Evolutionary conservation across 176 grass and related monocot genomes (phyloP).

Genomic region (Avena insularis): DNA sequence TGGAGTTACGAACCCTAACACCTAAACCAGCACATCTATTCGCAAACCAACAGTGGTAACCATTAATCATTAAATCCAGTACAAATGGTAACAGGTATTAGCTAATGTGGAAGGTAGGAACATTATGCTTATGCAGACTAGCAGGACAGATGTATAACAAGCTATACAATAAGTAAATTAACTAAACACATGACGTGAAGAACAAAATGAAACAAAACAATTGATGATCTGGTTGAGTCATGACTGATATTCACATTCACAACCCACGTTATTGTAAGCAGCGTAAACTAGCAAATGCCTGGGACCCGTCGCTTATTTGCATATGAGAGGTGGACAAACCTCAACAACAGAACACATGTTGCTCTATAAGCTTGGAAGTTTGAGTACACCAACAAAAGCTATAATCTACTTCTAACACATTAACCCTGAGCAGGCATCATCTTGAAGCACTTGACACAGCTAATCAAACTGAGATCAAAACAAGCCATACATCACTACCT

Average conservation of each 20-base stretch:
- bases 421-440: not conserved
- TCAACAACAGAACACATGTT: not conserved
- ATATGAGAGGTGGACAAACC: slow-evolving; percentile 18
- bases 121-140: not conserved
- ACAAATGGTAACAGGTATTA: not conserved
- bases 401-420: slow-evolving; percentile 8
- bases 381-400: not conserved
- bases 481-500: not conserved
- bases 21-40: not conserved
- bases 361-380: not conserved
- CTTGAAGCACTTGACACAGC: not conserved
- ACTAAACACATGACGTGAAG: not conserved
- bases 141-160: not conserved
- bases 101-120: not conserved
- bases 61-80: slow-evolving; percentile 10
- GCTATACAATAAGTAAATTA: not conserved
- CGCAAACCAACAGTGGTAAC: not conserved
- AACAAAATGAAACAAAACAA: not conserved
- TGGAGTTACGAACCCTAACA: not conserved
- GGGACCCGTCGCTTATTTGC: not conserved
- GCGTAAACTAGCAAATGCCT: not conserved
- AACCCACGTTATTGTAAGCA: not conserved
- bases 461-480: slow-evolving; percentile 32
- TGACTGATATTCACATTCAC: not conserved
- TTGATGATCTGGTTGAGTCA: not conserved